phyloP scores from a whole-genome alignment of 768 basidiomycete genomes.

The Clitopilus hobsonii region DNA sequence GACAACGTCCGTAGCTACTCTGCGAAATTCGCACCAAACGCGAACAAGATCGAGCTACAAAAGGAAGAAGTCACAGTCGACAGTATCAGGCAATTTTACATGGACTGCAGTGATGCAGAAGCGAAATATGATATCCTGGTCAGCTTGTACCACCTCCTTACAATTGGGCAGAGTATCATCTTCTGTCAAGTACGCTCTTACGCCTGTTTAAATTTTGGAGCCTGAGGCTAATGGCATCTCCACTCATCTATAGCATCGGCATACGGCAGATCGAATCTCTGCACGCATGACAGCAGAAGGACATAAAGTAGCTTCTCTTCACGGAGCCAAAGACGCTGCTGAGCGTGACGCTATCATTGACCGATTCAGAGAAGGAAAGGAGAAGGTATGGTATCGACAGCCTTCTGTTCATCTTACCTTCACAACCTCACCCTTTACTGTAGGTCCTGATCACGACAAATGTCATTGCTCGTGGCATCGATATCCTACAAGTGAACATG shows the following conservation, averaged over 20 bases:
- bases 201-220: background rate
- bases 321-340: conserved; percentile 86
- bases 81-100: conserved; percentile 94
- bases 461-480: conserved; percentile 97
- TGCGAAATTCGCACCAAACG: conserved; percentile 83
- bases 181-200: conserved; percentile 76
- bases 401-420: background rate
- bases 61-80: conserved; percentile 92
- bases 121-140: conserved; percentile 96
- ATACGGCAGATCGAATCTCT: conserved; percentile 90
- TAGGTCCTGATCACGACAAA: conserved; percentile 92
- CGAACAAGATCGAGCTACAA: conserved; percentile 95
- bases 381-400: conserved; percentile 56
- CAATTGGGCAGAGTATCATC: conserved; percentile 97
- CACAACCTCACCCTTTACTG: background rate
- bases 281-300: conserved; percentile 88
- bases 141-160: conserved; percentile 82
- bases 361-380: conserved; percentile 91
- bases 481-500: conserved; percentile 99
- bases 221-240: conserved; percentile 2
- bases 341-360: conserved; percentile 94
- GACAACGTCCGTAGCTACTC: conserved; percentile 92
- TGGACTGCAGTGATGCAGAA: conserved; percentile 90
- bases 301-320: conserved; percentile 93
- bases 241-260: conserved; percentile 62